These are phyloP conservation scores for Marchantia paleacea DNA, from an alignment of 225 moss, liverwort and hornwort genomes.

Conservation along the genomic window DNA sequence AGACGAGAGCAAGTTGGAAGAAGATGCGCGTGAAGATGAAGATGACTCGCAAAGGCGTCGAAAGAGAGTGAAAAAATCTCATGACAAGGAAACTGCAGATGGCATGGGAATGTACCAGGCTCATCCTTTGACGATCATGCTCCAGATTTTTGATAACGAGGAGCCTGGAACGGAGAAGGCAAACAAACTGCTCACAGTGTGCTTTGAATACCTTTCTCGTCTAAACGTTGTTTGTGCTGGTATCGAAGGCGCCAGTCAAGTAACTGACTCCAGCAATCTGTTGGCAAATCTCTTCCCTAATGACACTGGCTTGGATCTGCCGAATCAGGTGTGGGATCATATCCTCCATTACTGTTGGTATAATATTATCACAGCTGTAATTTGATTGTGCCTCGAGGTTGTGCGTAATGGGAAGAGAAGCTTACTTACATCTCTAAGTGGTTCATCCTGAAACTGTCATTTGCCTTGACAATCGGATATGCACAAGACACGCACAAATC, in stretches of 20 bases:
- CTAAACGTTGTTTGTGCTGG: slow-evolving; percentile 82
- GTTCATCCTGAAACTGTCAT: too few species aligned
- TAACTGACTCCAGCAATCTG: slow-evolving; percentile 54
- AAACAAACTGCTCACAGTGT: slow-evolving; percentile 72
- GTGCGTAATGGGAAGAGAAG: too few species aligned
- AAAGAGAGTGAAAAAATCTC: slow-evolving; percentile 80
- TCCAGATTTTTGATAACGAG: slow-evolving; percentile 73
- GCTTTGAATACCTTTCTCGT: slow-evolving; percentile 72
- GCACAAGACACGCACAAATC: too few species aligned
- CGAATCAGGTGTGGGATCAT: slow-evolving; percentile 56
- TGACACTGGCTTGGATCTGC: slow-evolving; percentile 83
- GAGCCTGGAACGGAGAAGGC: slow-evolving; percentile 49
- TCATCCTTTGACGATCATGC: slow-evolving; percentile 69
- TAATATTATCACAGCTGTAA: too few species aligned
- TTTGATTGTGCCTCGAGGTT: too few species aligned
- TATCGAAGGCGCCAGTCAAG: slow-evolving; percentile 59
- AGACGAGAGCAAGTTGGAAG: slow-evolving; percentile 65
- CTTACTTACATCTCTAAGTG: too few species aligned
- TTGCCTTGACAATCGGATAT: too few species aligned
- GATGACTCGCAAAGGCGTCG: slow-evolving; percentile 83
- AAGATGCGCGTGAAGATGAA: slow-evolving; percentile 72
- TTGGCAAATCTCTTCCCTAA: slow-evolving; percentile 83
- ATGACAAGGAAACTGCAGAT: slow-evolving; percentile 74
- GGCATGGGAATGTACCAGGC: slow-evolving; percentile 65
- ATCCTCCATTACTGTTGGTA: background rate